Conservation (phyloP, 805 yeast genomes). For the Saccharomyces eubayanus region DNA sequence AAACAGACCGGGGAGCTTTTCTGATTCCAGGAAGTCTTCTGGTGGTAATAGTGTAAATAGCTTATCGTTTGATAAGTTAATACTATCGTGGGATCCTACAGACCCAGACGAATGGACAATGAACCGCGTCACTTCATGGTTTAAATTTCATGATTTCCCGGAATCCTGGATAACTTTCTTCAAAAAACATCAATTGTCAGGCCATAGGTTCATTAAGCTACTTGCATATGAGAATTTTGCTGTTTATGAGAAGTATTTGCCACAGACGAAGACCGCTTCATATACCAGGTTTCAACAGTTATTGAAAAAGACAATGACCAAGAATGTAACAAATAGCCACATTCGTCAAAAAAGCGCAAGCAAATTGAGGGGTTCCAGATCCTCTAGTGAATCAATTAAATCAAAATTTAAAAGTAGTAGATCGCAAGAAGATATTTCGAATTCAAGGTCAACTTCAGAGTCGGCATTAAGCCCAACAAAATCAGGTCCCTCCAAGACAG, state of each 20-base stretch:
- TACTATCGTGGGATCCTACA: slow-evolving; percentile 41
- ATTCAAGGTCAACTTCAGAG: slow-evolving; percentile 27
- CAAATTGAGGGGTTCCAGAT: slow-evolving; percentile 17
- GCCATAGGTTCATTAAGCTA: slow-evolving; percentile 56
- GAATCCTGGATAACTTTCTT: slow-evolving; percentile 67
- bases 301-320: slow-evolving; percentile 39
- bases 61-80: slow-evolving; percentile 22
- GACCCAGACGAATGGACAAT: slow-evolving; percentile 63
- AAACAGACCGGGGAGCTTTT: not conserved
- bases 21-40: slow-evolving; percentile 20
- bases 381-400: slow-evolving; percentile 25
- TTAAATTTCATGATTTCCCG: slow-evolving; percentile 59
- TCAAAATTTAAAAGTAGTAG: slow-evolving; percentile 6
- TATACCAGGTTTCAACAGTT: slow-evolving; percentile 51
- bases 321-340: slow-evolving; percentile 24
- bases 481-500: slow-evolving; percentile 5
- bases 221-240: slow-evolving; percentile 58
- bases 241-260: slow-evolving; percentile 32
- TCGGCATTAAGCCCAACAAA: slow-evolving; percentile 16
- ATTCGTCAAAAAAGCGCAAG: slow-evolving; percentile 17
- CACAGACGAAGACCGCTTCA: slow-evolving; percentile 41
- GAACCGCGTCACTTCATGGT: slow-evolving; percentile 61
- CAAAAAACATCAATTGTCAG: slow-evolving; percentile 46
- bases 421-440: slow-evolving; percentile 9
- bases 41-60: slow-evolving; percentile 19